Evolutionary conservation across 495 filamentous ascomycete species (phyloP), one percentile per base, ranked within the genome.

Genomic region (Neurospora sp.): DNA sequence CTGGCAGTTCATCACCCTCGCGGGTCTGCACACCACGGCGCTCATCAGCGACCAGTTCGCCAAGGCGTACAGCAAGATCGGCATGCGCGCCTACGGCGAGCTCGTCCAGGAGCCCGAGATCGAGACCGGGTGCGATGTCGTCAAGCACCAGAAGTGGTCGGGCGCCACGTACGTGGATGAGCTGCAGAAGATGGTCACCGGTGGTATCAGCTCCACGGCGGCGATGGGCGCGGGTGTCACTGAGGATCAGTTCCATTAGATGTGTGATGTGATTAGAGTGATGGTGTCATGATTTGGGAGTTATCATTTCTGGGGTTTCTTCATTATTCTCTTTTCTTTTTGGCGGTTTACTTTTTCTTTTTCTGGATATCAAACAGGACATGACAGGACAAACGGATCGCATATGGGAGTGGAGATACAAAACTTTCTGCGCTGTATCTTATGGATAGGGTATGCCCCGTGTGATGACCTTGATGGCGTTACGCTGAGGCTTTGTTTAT

Each of bases 1-100:
- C 88, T 98, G 96, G 96, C 96, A 99, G 83, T 99, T 99, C 89
- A 98, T 99, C 86, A 99, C 96, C 39, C 90, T 99, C 41, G 96
- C 94, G n/a, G 96, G 96, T 73, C 87, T 98, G 77, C 96, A 98
- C 86, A 97, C 93, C 39, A 97, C 93, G 6, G 96, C 96, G 27
- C 88, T 99, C 37, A 96, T 96, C 83, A 89, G 89, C 59, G 90
- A 98, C 81, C 88, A 90, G 70, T 99, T 99, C 83, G 90, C 94
- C 70, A 89, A 90, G 82, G 93, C 94, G 35, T 98, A 92, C 79
- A 83, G 89, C 14, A 83, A 89, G 80, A 85, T 90, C 70, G 96
- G 96, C 71, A 99, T 99, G 96, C 90, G 94, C 39, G 96, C 96
- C 2, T 99, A 98, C 81, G 94, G 96, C 77, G 94, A 98, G 83